Evolutionary conservation across 176 grass and related monocot species (phyloP).

Genomic region (Poa annua): DNA sequence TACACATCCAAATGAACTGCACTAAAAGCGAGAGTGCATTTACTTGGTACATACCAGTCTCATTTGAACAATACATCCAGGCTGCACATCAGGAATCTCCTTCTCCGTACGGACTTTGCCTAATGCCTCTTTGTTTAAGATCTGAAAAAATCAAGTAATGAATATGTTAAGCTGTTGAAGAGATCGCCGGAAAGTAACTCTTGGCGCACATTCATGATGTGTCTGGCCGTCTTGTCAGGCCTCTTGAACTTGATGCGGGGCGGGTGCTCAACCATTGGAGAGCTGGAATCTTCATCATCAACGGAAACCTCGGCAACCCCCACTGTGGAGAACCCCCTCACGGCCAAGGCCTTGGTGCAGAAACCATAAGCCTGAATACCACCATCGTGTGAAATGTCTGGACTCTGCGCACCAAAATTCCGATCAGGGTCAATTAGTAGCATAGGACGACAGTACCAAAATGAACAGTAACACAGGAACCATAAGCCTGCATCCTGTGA

Average conservation of each 20-base stretch:
- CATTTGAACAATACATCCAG: slow-evolving; percentile 88
- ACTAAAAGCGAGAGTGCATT: background rate
- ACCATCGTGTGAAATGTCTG: background rate
- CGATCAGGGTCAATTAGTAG: background rate
- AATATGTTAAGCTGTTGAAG: background rate
- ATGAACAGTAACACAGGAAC: background rate
- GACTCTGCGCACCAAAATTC: slow-evolving; percentile 11
- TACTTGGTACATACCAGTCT: slow-evolving; percentile 66
- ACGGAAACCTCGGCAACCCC: slow-evolving; percentile 43
- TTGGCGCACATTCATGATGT: slow-evolving; percentile 85
- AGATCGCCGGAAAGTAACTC: background rate
- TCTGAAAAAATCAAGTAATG: slow-evolving; percentile 38
- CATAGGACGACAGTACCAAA: background rate
- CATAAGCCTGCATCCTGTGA: slow-evolving; percentile 15
- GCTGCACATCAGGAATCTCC: slow-evolving; percentile 72
- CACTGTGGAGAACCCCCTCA: slow-evolving; percentile 45
- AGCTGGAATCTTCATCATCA: slow-evolving; percentile 43
- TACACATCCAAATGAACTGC: background rate
- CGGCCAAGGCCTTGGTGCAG: background rate
- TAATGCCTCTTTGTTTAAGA: slow-evolving; percentile 89
- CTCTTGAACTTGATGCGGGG: slow-evolving; percentile 81
- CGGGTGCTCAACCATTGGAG: slow-evolving; percentile 53
- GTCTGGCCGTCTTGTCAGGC: slow-evolving; percentile 86
- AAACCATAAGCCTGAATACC: slow-evolving; percentile 31
- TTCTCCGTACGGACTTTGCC: slow-evolving; percentile 55